A percentile compares a stretch with the other conserved stretches of the same genome.
Conservation (phyloP, 2,329 filamentous ascomycete species). For the Hymenoscyphus scutula region DNA sequence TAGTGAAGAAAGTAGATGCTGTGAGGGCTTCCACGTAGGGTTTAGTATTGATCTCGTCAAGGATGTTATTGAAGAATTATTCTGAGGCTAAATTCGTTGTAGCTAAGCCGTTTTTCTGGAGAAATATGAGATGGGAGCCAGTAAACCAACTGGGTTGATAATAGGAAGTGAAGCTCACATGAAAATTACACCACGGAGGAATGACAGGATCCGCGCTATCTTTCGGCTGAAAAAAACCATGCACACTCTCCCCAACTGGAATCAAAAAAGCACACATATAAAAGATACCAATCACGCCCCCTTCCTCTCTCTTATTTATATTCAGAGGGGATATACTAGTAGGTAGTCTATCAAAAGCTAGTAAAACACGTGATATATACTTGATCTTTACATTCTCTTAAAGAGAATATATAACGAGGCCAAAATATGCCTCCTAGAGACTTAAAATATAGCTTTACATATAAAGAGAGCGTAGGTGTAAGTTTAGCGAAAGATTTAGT, state of each 20-base stretch:
- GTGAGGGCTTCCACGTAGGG: conserved; percentile 14
- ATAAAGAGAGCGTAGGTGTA: no score
- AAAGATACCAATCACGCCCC: conserved; percentile 10
- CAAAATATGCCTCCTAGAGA: no score
- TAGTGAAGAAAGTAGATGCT: conserved; percentile 8
- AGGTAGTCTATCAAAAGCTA: no score
- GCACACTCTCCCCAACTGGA: conserved; percentile 8
- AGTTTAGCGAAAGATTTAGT: no score
- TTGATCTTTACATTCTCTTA: no score
- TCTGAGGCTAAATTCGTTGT: conserved; percentile 12
- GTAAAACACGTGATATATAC: no score
- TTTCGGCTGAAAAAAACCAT: conserved; percentile 13
- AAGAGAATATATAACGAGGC: no score
- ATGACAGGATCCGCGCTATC: conserved; percentile 6
- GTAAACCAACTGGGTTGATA: no score
- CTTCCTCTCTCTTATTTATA: not conserved
- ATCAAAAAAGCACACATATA: conserved; percentile 9
- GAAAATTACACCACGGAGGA: conserved; percentile 12
- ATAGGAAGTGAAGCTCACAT: conserved; percentile 4
- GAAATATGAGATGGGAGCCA: no score
- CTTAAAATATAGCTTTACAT: no score
- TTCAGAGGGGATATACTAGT: no score
- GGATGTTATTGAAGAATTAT: conserved; percentile 18
- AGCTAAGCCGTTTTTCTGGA: conserved; percentile 11
- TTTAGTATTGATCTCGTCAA: conserved; percentile 5